phyloP scores from a whole-genome alignment of 805 yeast genomes.

The Pichia phayaonensis region DNA sequence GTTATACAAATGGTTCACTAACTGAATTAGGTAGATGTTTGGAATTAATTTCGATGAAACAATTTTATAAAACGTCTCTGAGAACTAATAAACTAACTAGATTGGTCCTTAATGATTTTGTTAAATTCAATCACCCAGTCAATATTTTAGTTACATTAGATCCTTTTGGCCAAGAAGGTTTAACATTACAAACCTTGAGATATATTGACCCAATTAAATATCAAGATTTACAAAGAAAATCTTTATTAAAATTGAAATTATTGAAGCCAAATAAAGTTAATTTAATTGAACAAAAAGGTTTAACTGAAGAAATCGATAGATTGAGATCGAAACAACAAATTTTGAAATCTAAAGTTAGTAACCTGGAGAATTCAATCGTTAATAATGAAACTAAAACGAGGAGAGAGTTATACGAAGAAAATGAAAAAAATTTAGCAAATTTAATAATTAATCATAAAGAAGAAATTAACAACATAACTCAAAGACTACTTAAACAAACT shows the following conservation, averaged over 20 bases:
- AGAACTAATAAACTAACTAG: conserved; percentile 44
- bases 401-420: conserved; percentile 24
- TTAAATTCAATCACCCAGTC: conserved; percentile 26
- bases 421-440: conserved; percentile 31
- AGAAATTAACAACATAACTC: conserved; percentile 28
- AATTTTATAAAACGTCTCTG: conserved; percentile 34
- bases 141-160: conserved; percentile 33
- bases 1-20: conserved; percentile 41
- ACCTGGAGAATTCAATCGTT: conserved; percentile 20
- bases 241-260: conserved; percentile 1
- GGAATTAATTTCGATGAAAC: conserved; percentile 32
- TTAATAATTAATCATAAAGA: conserved; percentile 28
- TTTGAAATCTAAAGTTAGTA: conserved; percentile 17
- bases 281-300: conserved; percentile 12
- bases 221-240: conserved; percentile 20
- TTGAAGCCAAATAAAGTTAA: background rate
- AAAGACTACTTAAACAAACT: conserved; percentile 15
- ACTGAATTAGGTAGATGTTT: conserved; percentile 45
- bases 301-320: conserved; percentile 22
- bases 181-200: conserved; percentile 25
- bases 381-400: conserved; percentile 27
- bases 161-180: conserved; percentile 31
- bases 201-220: conserved; percentile 26
- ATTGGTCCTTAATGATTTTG: conserved; percentile 39
- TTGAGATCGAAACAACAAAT: conserved; percentile 20